Evolutionary conservation across 768 basidiomycete genomes (phyloP), one percentile per base, ranked within the genome.

Genomic region (Termitomyces sp.): DNA sequence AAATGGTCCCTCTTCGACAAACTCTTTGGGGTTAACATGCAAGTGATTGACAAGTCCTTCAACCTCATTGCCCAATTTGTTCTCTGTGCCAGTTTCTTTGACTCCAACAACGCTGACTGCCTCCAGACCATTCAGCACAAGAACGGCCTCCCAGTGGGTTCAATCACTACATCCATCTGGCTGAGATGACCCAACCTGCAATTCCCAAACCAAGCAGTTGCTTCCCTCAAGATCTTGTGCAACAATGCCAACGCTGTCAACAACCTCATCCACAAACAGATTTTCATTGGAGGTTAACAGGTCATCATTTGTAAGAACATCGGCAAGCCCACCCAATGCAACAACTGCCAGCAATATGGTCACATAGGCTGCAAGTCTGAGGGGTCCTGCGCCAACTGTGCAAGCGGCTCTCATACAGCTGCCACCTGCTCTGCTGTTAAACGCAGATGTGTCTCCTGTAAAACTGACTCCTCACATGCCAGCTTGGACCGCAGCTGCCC

Each of bases 1-100:
- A 6, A 23, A 0, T 3, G 7, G n/a, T 10, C 22, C 7, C 7
- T 3, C 45, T 23, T 33, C 5, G 1, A n/a, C 2, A 2, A 20
- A 33, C 29, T 29, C 29, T 36, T 54, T 3, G 38, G 45, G 2
- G 4, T n/a, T 20, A 1, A 18, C 1, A 11, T 44, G 1, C 18
- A 18, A 5, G 13, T 48, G 13, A 48, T 29, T 7, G 5, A 12
- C 7, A 54, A 54, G 35, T 2, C 35, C 13, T 44, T 38, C 31
- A 36, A 16, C 20, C 36, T 54, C 27, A 54, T 54, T 16, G 31
- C 40, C 27, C 25, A 29, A 29, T 54, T 54, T n/a, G 53, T 54
- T 10, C 45, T 44, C 22, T 54, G 53, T 20, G 29, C 29, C 3
- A n/a, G 29, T 23, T 7, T 27, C 25, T 54, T 54, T 43, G 39